Base-by-base conservation (phyloP, 306 rosid genomes). In the Mimosa bimucronata region DNA sequence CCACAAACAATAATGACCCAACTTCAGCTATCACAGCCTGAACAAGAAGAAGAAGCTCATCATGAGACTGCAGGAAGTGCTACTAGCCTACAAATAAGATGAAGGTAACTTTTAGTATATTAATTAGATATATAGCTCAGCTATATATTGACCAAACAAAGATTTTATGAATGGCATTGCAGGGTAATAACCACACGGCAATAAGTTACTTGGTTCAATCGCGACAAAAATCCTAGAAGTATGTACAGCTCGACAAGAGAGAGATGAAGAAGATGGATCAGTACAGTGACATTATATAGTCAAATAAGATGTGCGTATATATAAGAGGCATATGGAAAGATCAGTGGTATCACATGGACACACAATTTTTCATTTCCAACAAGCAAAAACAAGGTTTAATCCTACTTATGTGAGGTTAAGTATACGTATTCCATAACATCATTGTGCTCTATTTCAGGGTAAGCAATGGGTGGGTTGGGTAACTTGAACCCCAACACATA, bases 1-100 rank as follows among this genome's bases (percentile, higher is more conserved):
- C 70, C 87, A 61, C 86, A 77, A 77, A 70, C 81, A 31, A 83
- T 88, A 31, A 83, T 88, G 10, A 25, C 85, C 77, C 89, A 79
- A 31, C 93, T 91, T 82, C 93, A 88, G 71, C 85, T 85, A 82
- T 76, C 82, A 71, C 89, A 69, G 60, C 85, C 85, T 23, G 88
- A 87, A 41, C 85, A 71, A 71, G 88, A 88, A 74, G 76, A 71
- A 71, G 88, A 87, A 71, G 76, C 31, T 12, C 86, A 28, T 12
- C 86, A 61, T 7, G 80, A 65, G 66, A 83, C 83, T 34, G 76
- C 84, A 34, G 77, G 50, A 40, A 81, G 75, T 71, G 80, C 67
- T 61, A n/a, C n/a, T n/a, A n/a, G n/a, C n/a, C n/a, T n/a, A 74
- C 70, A 29, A 84, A 77, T 34, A 34, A 66, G 77, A 53, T 23